Percentiles rank a stretch among this genome's conserved stretches.
These are phyloP conservation scores for Trichaptum fuscoviolaceum DNA, from an alignment of 768 basidiomycete genomes.

Conservation along the genomic window DNA sequence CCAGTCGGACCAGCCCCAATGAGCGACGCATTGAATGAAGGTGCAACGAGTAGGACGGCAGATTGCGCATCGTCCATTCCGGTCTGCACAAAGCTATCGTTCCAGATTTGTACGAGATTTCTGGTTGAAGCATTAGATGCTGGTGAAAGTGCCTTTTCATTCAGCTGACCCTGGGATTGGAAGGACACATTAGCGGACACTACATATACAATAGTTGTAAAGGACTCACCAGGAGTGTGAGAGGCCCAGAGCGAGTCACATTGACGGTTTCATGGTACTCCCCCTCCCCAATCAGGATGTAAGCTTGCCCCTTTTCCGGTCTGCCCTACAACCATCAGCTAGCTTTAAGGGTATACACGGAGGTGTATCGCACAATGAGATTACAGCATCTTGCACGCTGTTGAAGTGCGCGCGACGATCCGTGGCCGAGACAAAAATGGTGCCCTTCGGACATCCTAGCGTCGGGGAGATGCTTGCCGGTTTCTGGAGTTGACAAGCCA, in stretches of 20 bases:
- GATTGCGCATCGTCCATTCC: conserved; percentile 53
- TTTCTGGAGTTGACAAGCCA: conserved; percentile 50
- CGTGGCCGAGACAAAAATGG: conserved; percentile 50
- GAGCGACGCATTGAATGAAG: conserved; percentile 49
- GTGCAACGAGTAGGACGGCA: conserved; percentile 52
- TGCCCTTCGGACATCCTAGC: conserved; percentile 49
- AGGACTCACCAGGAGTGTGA: conserved; percentile 47
- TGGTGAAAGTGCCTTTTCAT: conserved; percentile 30
- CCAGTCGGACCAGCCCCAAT: conserved; percentile 58
- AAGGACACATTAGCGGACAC: not conserved
- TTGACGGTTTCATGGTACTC: conserved; percentile 58
- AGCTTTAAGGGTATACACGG: not conserved
- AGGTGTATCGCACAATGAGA: conserved; percentile 42
- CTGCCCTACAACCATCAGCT: conserved; percentile 24
- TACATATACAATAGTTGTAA: not conserved
- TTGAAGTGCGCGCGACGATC: conserved; percentile 42
- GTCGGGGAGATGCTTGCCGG: conserved; percentile 36
- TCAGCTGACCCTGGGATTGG: conserved; percentile 43
- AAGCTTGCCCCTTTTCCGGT: conserved; percentile 31
- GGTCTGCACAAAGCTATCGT: conserved; percentile 36
- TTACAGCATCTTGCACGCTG: conserved; percentile 50
- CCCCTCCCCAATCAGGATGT: conserved; percentile 53
- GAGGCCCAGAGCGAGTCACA: conserved; percentile 45
- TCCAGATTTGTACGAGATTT: conserved; percentile 51
- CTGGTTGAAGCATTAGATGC: conserved; percentile 38